Evolutionary conservation across 1,284 basidiomycete genomes (phyloP), one percentile per base, ranked within the genome.

Genomic region (Pseudozyma hubeiensis): DNA sequence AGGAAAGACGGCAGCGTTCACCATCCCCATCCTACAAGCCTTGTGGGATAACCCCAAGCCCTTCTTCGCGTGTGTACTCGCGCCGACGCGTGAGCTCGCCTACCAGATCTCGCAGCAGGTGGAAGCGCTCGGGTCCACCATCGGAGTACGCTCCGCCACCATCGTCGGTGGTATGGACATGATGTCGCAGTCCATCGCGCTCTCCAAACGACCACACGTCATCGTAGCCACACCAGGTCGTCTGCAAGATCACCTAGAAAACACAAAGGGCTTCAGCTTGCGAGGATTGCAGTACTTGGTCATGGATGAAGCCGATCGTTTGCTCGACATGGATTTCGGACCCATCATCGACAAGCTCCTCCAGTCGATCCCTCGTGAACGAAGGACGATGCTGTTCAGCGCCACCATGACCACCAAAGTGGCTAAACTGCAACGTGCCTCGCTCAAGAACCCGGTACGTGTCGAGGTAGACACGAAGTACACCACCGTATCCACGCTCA

Each of bases 351-450:
- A 99, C 87, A 96, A 95, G 87, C 94, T 99, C 69, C 88, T 99
- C 46, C 97, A 97, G 86, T 90, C 93, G 45, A 92, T 99, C 72
- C 97, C 97, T 17, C 92, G 91, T 81, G 95, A 99, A 81, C 89
- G 97, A 19, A 92, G 91, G 37, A 99, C 97, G 0, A 98, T 95
- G 85, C 89, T 99, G 1, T 99, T 97, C 87, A 97, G 94, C 14
- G 97, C 97, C 1, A 99, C 97, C n/a, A 99, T 99, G 95, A 97
- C 96, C 3, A 97, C 94, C 24, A 99, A 98, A 86, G 94, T 99
- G 10, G 94, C 93, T 29, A 98, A 99, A 85, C 88, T 99, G 8
- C 96, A 99, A 85, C 88, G 97, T 58, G 96, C 97, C n/a, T 94
- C 92, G 87, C 87, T 99, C 80, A 90, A 90, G 55, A 97, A 97